phyloP scores from a whole-genome alignment of 2,329 filamentous ascomycete species.

The Cladosporium sp. region DNA sequence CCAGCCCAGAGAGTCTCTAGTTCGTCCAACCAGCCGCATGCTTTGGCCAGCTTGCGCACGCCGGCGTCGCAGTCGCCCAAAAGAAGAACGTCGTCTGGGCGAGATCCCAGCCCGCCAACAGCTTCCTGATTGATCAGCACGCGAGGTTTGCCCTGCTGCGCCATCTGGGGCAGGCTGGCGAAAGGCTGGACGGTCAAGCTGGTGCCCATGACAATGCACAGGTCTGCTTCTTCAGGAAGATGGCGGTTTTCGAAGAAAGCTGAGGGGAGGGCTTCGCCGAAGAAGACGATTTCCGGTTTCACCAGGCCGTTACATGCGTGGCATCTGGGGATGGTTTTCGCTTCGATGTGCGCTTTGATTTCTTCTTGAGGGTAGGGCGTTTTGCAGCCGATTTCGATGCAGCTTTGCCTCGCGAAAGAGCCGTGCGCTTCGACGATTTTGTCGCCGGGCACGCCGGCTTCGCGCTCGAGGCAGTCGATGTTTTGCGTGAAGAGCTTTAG shows the following conservation, averaged over 20 bases:
- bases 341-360: conserved; percentile 67
- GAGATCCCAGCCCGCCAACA: conserved; percentile 72
- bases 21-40: conserved; percentile 81
- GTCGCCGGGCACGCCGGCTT: conserved; percentile 75
- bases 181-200: conserved; percentile 88
- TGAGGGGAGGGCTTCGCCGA: conserved; percentile 69
- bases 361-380: conserved; percentile 64
- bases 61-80: conserved; percentile 81
- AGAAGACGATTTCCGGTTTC: conserved; percentile 95
- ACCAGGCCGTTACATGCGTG: conserved; percentile 69
- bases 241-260: conserved; percentile 59
- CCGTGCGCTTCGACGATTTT: conserved; percentile 92
- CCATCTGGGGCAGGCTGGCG: conserved; percentile 68
- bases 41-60: conserved; percentile 71
- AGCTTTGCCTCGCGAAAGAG: conserved; percentile 86
- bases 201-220: conserved; percentile 83
- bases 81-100: conserved; percentile 78
- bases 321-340: conserved; percentile 69
- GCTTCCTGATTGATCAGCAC: conserved; percentile 82
- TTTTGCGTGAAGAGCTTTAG: conserved; percentile 94
- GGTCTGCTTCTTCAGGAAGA: conserved; percentile 61
- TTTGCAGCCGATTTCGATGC: conserved; percentile 90
- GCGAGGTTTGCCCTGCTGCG: conserved; percentile 61
- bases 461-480: conserved; percentile 89
- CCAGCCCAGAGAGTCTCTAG: conserved; percentile 71